Evolutionary conservation across 2,329 filamentous ascomycete species (phyloP).

Genomic region (Tolypocladium paradoxum): DNA sequence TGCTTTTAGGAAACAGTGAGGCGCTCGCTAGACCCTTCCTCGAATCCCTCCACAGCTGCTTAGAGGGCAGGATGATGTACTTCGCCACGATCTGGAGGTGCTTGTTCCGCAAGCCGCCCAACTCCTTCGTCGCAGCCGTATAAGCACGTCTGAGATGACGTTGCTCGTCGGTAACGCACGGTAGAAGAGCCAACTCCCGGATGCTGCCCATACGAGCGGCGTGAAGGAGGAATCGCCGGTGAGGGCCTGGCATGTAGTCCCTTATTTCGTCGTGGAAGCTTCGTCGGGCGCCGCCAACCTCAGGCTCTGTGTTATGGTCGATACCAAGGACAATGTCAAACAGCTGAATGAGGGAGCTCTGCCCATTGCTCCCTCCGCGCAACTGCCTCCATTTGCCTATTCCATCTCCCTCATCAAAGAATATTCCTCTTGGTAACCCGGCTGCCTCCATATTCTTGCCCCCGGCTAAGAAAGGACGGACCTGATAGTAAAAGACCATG

Average conservation of each 20-base stretch:
- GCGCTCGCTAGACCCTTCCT: slow-evolving; percentile 34
- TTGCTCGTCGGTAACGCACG: slow-evolving; percentile 42
- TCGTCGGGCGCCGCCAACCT: slow-evolving; percentile 17
- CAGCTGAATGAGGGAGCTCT: slow-evolving; percentile 87
- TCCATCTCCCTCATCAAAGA: slow-evolving; percentile 67
- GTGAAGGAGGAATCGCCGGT: slow-evolving; percentile 66
- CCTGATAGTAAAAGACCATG: slow-evolving; percentile 77
- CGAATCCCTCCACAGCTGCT: slow-evolving; percentile 20
- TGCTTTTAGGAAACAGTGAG: slow-evolving; percentile 21
- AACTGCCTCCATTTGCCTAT: slow-evolving; percentile 61
- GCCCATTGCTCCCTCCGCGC: slow-evolving; percentile 90
- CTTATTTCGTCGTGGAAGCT: slow-evolving; percentile 59
- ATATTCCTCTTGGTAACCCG: slow-evolving; percentile 71
- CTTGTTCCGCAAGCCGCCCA: slow-evolving; percentile 68
- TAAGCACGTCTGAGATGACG: slow-evolving; percentile 37
- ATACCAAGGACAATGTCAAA: slow-evolving; percentile 81
- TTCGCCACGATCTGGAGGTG: slow-evolving; percentile 84
- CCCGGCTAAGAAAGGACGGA: slow-evolving; percentile 80
- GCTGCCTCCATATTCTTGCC: slow-evolving; percentile 86
- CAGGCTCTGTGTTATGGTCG: slow-evolving; percentile 46
- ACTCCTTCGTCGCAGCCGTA: slow-evolving; percentile 62
- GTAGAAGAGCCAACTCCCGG: slow-evolving; percentile 50
- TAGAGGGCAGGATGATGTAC: slow-evolving; percentile 78
- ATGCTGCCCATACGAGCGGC: slow-evolving; percentile 64
- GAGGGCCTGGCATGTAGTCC: slow-evolving; percentile 80